Evolutionary conservation across 2,329 filamentous ascomycete genomes (phyloP), one percentile per base, ranked within the genome.

Genomic region (Alternaria alternata): DNA sequence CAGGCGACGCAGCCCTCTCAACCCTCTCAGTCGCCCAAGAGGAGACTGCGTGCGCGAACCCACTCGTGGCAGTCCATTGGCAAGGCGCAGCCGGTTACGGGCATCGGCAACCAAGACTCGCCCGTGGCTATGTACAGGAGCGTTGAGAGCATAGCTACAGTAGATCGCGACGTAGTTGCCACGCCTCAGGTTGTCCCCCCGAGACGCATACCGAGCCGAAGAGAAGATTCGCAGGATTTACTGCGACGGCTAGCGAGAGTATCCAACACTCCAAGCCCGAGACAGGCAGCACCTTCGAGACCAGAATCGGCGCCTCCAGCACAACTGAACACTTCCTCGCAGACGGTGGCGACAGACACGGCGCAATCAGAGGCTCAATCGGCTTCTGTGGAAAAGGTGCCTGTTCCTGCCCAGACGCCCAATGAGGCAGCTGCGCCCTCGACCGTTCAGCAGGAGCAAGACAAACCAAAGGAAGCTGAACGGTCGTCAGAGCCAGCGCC

Each of bases 191-290:
- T 60, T 49, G 67, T 63, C 24, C 60, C 68, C 4, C 64, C 73
- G 46, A 69, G 72, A 43, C 75, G 76, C 11, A 38, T 57, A 14
- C 56, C 61, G 12, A 74, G 79, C 51, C 69, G 74, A 32, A 75
- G 80, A 38, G 74, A 78, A 42, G 82, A 83, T 65, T 83, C 82
- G 6, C 76, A 82, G 61, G 76, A 81, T 61, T 69, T 84, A 22
- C 72, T 85, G 47, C 78, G 79, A 62, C 77, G 78, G 56, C 73
- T 85, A 9, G 81, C 83, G 2, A 74, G 81, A 62, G 80, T 76
- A 2, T 79, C 81, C 7, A 84, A 80, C 57, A 84, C 81, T 32
- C 82, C 83, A 4, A 83, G 80, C 61, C 81, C 82, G 34, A 75
- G 66, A 22, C 75, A 74, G 51, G 49, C 49, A 28, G 51, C 59